Evolutionary conservation across 768 basidiomycete genomes (phyloP), one percentile per base, ranked within the genome.

Genomic region (Cystobasidium ongulense): DNA sequence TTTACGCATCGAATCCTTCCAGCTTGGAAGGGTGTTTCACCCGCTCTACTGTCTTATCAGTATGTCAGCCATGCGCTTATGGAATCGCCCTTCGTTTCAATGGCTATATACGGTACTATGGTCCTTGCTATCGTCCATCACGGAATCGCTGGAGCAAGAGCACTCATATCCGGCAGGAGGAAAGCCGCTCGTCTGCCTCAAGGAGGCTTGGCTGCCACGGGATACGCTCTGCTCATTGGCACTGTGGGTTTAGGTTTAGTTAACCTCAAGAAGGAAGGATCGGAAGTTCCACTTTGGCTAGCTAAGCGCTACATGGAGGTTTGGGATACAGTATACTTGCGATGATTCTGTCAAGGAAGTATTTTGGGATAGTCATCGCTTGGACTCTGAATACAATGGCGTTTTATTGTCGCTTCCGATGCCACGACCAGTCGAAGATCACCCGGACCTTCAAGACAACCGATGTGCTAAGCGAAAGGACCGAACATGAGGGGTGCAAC

Each of bases 1-100:
- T 75, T 65, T 65, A 21, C 76, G 0, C 78, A 79, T 70, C 78
- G 78, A 5, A 59, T 76, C 23, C 70, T 78, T 23, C 78, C 77
- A 13, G 39, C 75, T 1, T 72, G 63, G 23, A 63, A 63, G 5
- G 53, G 74, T 39, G 62, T 78, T 15, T 77, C 78, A 15, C 78
- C 78, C 18, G 46, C 66, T 4, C 71, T 77, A 57, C 64, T 79
- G 63, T 63, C 59, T 46, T 79, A 79, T 74, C 63, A 75, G 13
- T 78, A 75, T 73, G 63, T 75, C 23, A n/a, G 75, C 21, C 66
- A 76, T 59, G 62, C 77, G 5, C 75, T 79, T 23, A 62, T 23
- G 31, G 61, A 74, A 46, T 35, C 35, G 0, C 68, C 52, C 27
- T 15, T 66, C 43, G 39, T 57, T 1, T 73, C 73, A 0, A 63